Conservation (phyloP, 495 filamentous ascomycete species). For the Tuber indicum region DNA sequence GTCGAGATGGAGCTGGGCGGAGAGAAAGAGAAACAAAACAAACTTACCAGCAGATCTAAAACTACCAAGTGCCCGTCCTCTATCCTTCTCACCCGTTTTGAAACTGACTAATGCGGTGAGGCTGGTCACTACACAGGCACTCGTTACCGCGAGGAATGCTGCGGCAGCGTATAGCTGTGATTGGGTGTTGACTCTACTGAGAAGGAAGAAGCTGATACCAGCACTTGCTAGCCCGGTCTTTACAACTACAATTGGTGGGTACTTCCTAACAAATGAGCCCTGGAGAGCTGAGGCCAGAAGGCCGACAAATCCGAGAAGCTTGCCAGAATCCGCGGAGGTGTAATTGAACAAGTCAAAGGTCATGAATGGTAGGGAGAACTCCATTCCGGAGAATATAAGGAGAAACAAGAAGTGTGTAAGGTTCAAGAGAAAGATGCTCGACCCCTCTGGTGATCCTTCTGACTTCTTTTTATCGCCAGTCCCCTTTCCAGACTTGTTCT, state of each 20-base stretch:
- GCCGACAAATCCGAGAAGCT: conserved; percentile 87
- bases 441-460: conserved; percentile 8
- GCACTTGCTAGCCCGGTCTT: conserved; percentile 72
- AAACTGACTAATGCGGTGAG: conserved; percentile 87
- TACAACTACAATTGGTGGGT: conserved; percentile 70
- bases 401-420: conserved; percentile 82
- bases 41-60: conserved; percentile 67
- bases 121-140: conserved; percentile 87
- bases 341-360: conserved; percentile 87
- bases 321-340: conserved; percentile 69
- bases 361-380: conserved; percentile 93
- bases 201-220: conserved; percentile 68
- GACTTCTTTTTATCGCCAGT: conserved; percentile 35
- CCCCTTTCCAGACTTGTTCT: conserved; percentile 42
- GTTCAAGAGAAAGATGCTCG: conserved; percentile 58
- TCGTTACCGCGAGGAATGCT: conserved; percentile 75
- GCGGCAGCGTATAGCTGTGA: conserved; percentile 70
- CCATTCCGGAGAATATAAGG: conserved; percentile 94
- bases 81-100: conserved; percentile 70
- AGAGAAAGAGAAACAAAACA: not conserved
- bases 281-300: conserved; percentile 87
- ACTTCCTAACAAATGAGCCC: conserved; percentile 70
- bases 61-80: conserved; percentile 77
- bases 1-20: not conserved
- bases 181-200: conserved; percentile 61